Conservation (phyloP, 495 filamentous ascomycete species). For the Trypethelium eluteriae region DNA sequence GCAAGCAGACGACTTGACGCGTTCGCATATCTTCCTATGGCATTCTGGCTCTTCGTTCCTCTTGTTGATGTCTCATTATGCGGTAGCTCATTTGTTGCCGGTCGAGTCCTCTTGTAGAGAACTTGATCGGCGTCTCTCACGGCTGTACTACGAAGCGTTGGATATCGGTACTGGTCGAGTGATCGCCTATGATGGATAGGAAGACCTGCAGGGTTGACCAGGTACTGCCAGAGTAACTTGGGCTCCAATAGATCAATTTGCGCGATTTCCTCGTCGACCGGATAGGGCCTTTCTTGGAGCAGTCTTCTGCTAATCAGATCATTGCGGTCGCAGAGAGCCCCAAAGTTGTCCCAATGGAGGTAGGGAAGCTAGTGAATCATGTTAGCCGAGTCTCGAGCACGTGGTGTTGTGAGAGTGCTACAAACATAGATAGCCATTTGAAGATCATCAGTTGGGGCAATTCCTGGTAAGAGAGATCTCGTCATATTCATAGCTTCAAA, state of each 20-base stretch:
- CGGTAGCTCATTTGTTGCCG: not conserved
- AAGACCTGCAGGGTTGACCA: not conserved
- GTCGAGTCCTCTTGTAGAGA: conserved; percentile 7
- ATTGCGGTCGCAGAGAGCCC: not conserved
- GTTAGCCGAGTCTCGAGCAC: not conserved
- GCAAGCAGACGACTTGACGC: not conserved
- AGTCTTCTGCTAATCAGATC: not conserved
- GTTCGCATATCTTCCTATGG: not conserved
- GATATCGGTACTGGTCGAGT: conserved; percentile 6
- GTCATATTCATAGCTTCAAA: not conserved
- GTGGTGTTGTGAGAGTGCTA: not conserved
- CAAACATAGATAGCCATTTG: conserved; percentile 2
- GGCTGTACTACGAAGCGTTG: not conserved
- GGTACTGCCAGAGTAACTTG: conserved; percentile 6
- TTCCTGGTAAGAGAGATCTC: not conserved
- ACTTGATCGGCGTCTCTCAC: conserved; percentile 7
- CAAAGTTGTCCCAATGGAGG: conserved; percentile 6
- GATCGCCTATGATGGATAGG: conserved; percentile 8
- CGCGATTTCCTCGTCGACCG: not conserved
- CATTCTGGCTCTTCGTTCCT: not conserved
- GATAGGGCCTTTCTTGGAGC: not conserved
- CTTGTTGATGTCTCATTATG: not conserved
- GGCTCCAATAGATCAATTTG: not conserved
- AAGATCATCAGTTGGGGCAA: not conserved
- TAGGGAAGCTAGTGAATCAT: not conserved